These are phyloP conservation scores for Diaporthe citriasiana DNA, from an alignment of 2,329 filamentous ascomycete genomes.

Conservation along the genomic window DNA sequence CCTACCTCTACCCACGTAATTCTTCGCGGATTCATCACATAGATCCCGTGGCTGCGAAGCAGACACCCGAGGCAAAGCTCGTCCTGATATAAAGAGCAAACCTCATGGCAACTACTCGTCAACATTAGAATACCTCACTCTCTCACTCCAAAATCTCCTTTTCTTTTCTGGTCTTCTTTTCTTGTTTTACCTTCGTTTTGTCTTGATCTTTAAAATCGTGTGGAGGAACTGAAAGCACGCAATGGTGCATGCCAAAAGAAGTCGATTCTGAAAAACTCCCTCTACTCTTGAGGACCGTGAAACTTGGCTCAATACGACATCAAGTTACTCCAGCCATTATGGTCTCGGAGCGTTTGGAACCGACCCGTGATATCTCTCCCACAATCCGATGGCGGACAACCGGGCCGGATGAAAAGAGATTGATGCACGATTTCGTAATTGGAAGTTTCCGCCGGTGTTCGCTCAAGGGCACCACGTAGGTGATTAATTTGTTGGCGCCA, in stretches of 20 bases:
- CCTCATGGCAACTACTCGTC: background rate
- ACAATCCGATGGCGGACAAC: background rate
- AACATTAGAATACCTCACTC: background rate
- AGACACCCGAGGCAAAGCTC: no score
- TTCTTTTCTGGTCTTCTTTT: no score
- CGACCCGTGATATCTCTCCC: slow-evolving; percentile 3
- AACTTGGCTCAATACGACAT: background rate
- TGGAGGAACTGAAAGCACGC: background rate
- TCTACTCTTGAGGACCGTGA: background rate
- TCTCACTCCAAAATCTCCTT: no score
- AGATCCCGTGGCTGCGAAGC: no score
- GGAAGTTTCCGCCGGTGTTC: background rate
- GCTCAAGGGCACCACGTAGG: background rate
- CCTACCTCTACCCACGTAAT: no score
- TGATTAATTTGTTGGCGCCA: background rate
- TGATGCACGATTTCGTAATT: background rate
- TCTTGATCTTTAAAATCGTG: no score
- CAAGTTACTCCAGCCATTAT: slow-evolving; percentile 1
- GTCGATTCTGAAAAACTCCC: no score
- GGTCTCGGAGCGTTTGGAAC: background rate
- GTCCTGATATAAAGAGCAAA: background rate
- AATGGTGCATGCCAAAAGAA: no score
- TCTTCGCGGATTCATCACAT: no score
- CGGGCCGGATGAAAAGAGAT: background rate
- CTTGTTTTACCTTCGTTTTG: no score